Evolutionary conservation across 2,329 filamentous ascomycete species (phyloP).

Genomic region (Harringtonia lauricola): DNA sequence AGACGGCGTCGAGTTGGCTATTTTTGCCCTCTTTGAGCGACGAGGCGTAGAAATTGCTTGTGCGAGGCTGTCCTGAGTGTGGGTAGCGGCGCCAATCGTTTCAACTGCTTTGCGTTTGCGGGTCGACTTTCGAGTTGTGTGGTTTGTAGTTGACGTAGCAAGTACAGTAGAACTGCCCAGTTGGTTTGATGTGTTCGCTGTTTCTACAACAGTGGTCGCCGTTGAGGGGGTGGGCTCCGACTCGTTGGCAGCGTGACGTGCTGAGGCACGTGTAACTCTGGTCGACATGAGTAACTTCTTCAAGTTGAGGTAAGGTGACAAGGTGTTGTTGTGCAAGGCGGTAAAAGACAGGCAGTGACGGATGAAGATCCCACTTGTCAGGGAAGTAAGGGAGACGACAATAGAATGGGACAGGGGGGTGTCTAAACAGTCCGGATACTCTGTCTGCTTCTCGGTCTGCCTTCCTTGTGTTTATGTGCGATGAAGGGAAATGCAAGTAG

Average conservation of each 20-base stretch:
- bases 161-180: background rate
- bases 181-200: constrained; percentile 16
- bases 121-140: constrained; percentile 34
- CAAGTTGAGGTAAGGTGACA: constrained; percentile 4
- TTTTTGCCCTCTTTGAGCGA: constrained; percentile 58
- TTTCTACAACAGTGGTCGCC: constrained; percentile 26
- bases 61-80: constrained; percentile 5
- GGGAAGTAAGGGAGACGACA: background rate
- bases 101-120: constrained; percentile 67
- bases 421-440: no score
- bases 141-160: constrained; percentile 13
- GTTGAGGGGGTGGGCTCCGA: constrained; percentile 34
- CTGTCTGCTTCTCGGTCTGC: no score
- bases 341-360: background rate
- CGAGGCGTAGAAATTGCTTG: constrained; percentile 33
- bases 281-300: constrained; percentile 69
- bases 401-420: background rate
- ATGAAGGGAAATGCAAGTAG: background rate
- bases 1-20: constrained; percentile 32
- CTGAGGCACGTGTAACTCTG: constrained; percentile 92
- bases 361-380: background rate
- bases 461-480: no score
- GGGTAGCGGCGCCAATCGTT: constrained; percentile 32
- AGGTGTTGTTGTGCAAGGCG: background rate
- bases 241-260: constrained; percentile 71